phyloP scores from a whole-genome alignment of 805 yeast genomes.

The Lipomyces sp. region DNA sequence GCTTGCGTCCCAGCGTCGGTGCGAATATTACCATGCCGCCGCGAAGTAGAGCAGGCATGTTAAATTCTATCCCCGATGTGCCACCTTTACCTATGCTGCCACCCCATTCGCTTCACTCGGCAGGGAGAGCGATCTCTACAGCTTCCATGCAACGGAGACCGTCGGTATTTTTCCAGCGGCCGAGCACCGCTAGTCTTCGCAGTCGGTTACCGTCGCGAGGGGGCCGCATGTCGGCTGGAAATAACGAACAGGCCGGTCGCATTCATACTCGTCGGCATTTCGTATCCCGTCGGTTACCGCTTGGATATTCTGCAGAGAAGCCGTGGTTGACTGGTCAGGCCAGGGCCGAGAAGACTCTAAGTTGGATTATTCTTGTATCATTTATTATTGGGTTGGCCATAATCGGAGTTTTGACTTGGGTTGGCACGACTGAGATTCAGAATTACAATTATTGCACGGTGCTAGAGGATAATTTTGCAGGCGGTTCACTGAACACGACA shows the following conservation, averaged over 20 bases:
- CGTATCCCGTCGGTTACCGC: constrained; percentile 30
- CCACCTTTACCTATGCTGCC: background rate
- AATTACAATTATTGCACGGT: constrained; percentile 24
- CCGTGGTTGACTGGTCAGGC: constrained; percentile 30
- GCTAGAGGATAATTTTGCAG: constrained; percentile 20
- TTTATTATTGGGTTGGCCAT: constrained; percentile 18
- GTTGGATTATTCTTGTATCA: constrained; percentile 14
- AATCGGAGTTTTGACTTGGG: constrained; percentile 29
- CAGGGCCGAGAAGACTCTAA: constrained; percentile 16
- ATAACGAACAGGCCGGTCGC: constrained; percentile 11
- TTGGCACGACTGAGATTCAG: constrained; percentile 26
- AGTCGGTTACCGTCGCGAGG: background rate
- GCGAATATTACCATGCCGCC: background rate
- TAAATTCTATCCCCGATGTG: background rate
- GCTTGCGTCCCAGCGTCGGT: background rate
- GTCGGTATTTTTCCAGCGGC: constrained; percentile 12
- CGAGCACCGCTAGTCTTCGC: background rate
- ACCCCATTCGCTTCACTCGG: background rate
- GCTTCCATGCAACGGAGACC: constrained; percentile 5
- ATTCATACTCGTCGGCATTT: constrained; percentile 20
- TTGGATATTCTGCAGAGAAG: constrained; percentile 28
- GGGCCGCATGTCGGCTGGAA: background rate
- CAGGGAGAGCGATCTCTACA: background rate
- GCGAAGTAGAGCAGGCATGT: background rate
- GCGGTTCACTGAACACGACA: constrained; percentile 1